These are phyloP conservation scores for Cladosporium sphaerospermum DNA, from an alignment of 2,329 filamentous ascomycete genomes.

Conservation along the genomic window DNA sequence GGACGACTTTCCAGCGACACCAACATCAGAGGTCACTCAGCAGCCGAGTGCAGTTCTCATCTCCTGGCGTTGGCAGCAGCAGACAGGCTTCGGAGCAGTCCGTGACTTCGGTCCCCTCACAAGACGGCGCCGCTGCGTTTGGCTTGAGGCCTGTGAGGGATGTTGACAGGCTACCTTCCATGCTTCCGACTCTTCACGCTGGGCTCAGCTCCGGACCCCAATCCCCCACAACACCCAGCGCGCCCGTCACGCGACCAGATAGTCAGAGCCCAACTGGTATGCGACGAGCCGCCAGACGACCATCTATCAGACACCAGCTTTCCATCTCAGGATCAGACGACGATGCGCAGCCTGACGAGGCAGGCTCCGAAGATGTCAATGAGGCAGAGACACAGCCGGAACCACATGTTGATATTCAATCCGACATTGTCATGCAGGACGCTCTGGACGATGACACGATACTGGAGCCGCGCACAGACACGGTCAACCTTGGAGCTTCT, in stretches of 20 bases:
- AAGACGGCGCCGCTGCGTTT: conserved; percentile 42
- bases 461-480: conserved; percentile 59
- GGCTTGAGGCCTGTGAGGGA: conserved; percentile 72
- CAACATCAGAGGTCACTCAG: conserved; percentile 43
- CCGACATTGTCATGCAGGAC: conserved; percentile 77
- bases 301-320: conserved; percentile 82
- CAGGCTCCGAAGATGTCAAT: conserved; percentile 71
- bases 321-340: conserved; percentile 83
- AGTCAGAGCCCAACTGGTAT: conserved; percentile 25
- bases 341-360: conserved; percentile 77
- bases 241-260: conserved; percentile 51
- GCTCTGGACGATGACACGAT: conserved; percentile 79
- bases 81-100: conserved; percentile 18
- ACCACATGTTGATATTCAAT: conserved; percentile 72
- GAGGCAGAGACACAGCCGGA: conserved; percentile 53
- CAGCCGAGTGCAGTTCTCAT: conserved; percentile 27
- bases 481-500: conserved; percentile 49
- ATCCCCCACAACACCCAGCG: conserved; percentile 78
- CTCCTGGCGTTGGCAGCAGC: conserved; percentile 20
- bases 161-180: conserved; percentile 74
- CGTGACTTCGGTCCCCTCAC: conserved; percentile 25
- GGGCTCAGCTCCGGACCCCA: conserved; percentile 82
- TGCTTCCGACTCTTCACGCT: conserved; percentile 63
- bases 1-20: conserved; percentile 56
- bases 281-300: conserved; percentile 56